These are phyloP conservation scores for Glycine latifolia DNA, from an alignment of 306 rosid species.

Conservation along the genomic window DNA sequence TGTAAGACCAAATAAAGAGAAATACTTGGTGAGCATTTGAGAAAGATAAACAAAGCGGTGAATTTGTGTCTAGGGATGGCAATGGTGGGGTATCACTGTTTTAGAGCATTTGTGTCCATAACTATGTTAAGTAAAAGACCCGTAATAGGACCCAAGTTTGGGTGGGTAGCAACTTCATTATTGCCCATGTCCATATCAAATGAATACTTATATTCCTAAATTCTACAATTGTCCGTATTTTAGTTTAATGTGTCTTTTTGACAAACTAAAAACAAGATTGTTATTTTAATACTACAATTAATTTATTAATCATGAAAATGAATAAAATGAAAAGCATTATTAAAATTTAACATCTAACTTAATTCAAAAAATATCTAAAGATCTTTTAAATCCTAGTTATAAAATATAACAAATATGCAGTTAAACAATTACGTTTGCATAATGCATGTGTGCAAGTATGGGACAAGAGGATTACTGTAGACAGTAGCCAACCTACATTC, in stretches of 20 bases:
- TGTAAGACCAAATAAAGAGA: constrained; percentile 3
- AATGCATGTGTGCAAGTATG: background rate
- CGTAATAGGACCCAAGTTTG: background rate
- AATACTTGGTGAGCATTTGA: background rate
- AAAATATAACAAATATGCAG: background rate
- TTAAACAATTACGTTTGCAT: background rate
- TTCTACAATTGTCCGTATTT: background rate
- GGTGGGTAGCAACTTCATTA: background rate
- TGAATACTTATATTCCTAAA: background rate
- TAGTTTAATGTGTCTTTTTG: background rate
- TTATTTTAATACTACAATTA: background rate
- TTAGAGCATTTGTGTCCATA: background rate
- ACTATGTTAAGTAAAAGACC: background rate
- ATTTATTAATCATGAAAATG: background rate
- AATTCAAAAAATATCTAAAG: background rate
- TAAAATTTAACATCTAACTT: background rate
- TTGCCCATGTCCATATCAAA: background rate
- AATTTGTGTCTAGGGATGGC: background rate
- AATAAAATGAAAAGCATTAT: background rate
- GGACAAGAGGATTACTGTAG: background rate
- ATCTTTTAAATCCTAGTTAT: background rate
- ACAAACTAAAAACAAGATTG: background rate
- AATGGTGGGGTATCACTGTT: background rate
- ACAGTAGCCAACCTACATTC: background rate
- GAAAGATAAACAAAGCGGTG: background rate